These are phyloP conservation scores for Physcomitrium patens DNA, from an alignment of 225 moss, liverwort and hornwort genomes.

Conservation along the genomic window DNA sequence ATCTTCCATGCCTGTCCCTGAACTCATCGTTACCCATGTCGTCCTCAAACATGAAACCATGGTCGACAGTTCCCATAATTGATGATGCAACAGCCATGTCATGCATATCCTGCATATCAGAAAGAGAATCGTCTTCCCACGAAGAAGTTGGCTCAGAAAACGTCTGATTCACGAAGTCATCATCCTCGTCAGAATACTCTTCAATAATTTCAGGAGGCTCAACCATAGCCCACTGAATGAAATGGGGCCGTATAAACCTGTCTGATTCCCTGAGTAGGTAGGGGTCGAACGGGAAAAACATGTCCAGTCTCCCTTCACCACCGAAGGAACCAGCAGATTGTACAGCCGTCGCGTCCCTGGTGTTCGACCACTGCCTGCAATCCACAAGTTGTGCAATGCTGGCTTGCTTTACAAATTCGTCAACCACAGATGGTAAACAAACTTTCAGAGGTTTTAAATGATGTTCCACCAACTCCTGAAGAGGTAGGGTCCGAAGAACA, in stretches of 20 bases:
- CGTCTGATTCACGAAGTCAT: constrained; percentile 59
- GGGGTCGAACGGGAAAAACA: constrained; percentile 98
- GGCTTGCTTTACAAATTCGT: constrained; percentile 94
- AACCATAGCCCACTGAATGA: constrained; percentile 65
- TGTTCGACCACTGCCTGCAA: constrained; percentile 58
- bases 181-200: constrained; percentile 54
- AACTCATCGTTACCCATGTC: constrained; percentile 36
- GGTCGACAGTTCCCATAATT: constrained; percentile 42
- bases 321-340: constrained; percentile 50
- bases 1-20: constrained; percentile 39
- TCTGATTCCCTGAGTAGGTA: constrained; percentile 82
- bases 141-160: constrained; percentile 68
- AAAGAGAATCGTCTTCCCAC: constrained; percentile 60
- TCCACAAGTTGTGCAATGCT: constrained; percentile 78
- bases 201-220: constrained; percentile 55
- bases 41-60: constrained; percentile 33
- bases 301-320: constrained; percentile 81
- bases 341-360: constrained; percentile 48
- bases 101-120: constrained; percentile 34
- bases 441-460: constrained; percentile 78
- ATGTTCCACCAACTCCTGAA: constrained; percentile 86
- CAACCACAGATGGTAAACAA: constrained; percentile 89
- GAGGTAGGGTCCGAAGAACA: constrained; percentile 59
- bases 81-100: constrained; percentile 51
- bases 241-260: constrained; percentile 59